A percentile compares a stretch with the other conserved stretches of the same genome.
Evolutionary conservation across 805 yeast species (phyloP).

Genomic region (Kregervanrija fluxuum): DNA sequence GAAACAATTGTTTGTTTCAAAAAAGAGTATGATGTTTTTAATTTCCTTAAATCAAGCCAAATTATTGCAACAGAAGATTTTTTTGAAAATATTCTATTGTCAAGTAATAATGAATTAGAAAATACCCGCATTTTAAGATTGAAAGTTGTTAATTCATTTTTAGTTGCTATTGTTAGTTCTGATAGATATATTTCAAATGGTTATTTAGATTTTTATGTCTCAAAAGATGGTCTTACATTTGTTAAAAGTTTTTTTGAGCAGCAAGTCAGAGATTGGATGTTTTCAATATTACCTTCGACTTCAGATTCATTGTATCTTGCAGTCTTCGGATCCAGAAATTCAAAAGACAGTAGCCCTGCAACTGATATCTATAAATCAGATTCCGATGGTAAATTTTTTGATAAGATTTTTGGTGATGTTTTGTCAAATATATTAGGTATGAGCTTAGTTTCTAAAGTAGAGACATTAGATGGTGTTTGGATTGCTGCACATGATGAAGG

Average conservation of each 20-base stretch:
- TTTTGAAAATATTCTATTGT: constrained; percentile 27
- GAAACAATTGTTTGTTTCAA: constrained; percentile 28
- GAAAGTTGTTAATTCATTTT: constrained; percentile 33
- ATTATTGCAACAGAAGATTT: constrained; percentile 35
- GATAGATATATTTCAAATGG: constrained; percentile 37
- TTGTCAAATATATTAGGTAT: constrained; percentile 31
- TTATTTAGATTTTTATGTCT: constrained; percentile 33
- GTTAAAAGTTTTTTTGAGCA: constrained; percentile 33
- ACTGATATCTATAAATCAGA: constrained; percentile 44
- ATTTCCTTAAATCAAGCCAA: constrained; percentile 31
- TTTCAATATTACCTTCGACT: constrained; percentile 34
- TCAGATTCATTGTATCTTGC: constrained; percentile 35
- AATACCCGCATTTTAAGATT: constrained; percentile 26
- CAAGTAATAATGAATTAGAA: constrained; percentile 9
- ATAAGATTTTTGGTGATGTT: constrained; percentile 34
- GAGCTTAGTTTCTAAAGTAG: constrained; percentile 36
- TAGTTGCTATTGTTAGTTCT: constrained; percentile 32
- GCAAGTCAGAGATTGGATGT: constrained; percentile 30
- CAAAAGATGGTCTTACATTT: constrained; percentile 40
- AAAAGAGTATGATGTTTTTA: constrained; percentile 32
- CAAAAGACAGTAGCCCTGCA: constrained; percentile 9
- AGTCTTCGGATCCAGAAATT: constrained; percentile 22
- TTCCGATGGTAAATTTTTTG: constrained; percentile 50
- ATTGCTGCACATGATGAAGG: constrained; percentile 30
- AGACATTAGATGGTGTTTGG: constrained; percentile 56